phyloP scores from a whole-genome alignment of 2,329 filamentous ascomycete genomes.

The Monascus ruber region DNA sequence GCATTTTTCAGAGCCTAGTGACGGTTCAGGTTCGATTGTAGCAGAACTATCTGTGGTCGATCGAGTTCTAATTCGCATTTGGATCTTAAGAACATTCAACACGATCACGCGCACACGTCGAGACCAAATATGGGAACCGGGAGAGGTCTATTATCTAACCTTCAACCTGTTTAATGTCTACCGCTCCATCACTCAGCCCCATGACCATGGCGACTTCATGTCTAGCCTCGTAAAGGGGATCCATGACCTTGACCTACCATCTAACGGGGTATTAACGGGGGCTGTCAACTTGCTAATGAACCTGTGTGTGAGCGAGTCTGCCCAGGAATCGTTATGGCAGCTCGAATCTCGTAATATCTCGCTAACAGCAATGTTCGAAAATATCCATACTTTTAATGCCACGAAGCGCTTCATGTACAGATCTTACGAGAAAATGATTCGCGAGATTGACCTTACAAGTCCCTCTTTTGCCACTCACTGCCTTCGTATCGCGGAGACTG shows the following conservation, averaged over 20 bases:
- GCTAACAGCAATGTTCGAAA: slow-evolving; percentile 17
- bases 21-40: neutral
- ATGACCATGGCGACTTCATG: slow-evolving; percentile 12
- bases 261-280: slow-evolving; percentile 17
- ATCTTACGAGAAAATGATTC: slow-evolving; percentile 19
- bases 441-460: slow-evolving; percentile 22
- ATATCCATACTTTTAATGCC: slow-evolving; percentile 15
- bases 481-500: slow-evolving; percentile 19
- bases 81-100: slow-evolving; percentile 19
- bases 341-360: slow-evolving; percentile 17
- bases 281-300: slow-evolving; percentile 16
- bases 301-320: slow-evolving; percentile 12
- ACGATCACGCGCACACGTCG: slow-evolving; percentile 5
- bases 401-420: slow-evolving; percentile 15
- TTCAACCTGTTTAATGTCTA: slow-evolving; percentile 18
- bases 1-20: neutral
- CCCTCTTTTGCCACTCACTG: slow-evolving; percentile 19
- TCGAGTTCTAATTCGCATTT: slow-evolving; percentile 22
- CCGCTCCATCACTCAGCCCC: slow-evolving; percentile 7
- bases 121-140: slow-evolving; percentile 10
- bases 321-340: slow-evolving; percentile 12
- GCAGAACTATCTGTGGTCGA: slow-evolving; percentile 8
- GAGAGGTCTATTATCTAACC: slow-evolving; percentile 11
- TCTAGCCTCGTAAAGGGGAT: slow-evolving; percentile 16
- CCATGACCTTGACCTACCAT: slow-evolving; percentile 18